phyloP scores from a whole-genome alignment of 805 yeast species.

The Komagataella phaffii region DNA sequence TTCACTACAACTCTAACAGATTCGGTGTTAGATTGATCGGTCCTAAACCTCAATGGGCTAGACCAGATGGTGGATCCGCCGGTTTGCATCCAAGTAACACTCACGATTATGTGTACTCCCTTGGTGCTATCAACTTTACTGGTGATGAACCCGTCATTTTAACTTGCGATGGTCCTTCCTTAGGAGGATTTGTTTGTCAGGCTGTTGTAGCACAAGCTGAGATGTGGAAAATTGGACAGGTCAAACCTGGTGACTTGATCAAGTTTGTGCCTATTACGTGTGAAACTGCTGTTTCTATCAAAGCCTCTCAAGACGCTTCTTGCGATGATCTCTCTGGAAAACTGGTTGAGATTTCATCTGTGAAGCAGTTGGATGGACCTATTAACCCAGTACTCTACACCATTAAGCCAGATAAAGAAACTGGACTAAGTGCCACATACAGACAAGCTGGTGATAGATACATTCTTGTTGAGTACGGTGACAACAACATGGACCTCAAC shows the following conservation, averaged over 20 bases:
- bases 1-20: slow-evolving; percentile 93
- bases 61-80: slow-evolving; percentile 94
- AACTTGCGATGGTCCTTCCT: slow-evolving; percentile 94
- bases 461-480: slow-evolving; percentile 86
- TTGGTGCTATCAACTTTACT: slow-evolving; percentile 95
- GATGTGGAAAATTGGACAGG: slow-evolving; percentile 98
- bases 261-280: slow-evolving; percentile 68
- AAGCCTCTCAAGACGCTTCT: slow-evolving; percentile 41
- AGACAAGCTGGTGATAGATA: slow-evolving; percentile 98
- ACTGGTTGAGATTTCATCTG: slow-evolving; percentile 11
- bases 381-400: slow-evolving; percentile 61
- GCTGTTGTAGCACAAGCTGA: slow-evolving; percentile 94
- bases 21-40: slow-evolving; percentile 92
- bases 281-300: slow-evolving; percentile 54
- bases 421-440: slow-evolving; percentile 63
- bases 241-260: slow-evolving; percentile 83
- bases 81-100: slow-evolving; percentile 98
- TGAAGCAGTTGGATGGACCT: slow-evolving; percentile 25
- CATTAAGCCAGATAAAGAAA: slow-evolving; percentile 28
- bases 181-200: slow-evolving; percentile 95
- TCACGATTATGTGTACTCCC: slow-evolving; percentile 91
- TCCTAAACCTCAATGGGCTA: slow-evolving; percentile 95
- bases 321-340: slow-evolving; percentile 32
- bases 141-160: slow-evolving; percentile 97
- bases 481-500: slow-evolving; percentile 73